Conservation (phyloP, 768 basidiomycete genomes). For the Hericium erinaceus region DNA sequence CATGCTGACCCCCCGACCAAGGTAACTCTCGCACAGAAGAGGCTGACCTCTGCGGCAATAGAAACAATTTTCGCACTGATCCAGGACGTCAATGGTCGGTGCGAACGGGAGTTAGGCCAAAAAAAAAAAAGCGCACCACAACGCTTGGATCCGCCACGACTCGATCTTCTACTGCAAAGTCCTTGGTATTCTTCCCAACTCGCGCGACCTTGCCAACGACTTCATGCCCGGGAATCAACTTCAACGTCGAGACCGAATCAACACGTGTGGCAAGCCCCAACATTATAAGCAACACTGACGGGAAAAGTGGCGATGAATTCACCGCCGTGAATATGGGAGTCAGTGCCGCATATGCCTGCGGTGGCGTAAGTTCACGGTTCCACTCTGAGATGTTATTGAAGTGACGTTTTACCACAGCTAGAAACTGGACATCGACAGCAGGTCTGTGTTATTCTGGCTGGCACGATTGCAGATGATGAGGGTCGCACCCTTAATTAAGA, state of each 20-base stretch:
- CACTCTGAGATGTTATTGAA: not conserved
- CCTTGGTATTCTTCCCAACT: conserved; percentile 73
- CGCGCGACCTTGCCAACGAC: conserved; percentile 65
- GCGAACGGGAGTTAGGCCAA: not conserved
- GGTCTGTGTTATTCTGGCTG: not conserved
- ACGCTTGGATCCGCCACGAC: conserved; percentile 76
- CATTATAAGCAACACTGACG: conserved; percentile 25
- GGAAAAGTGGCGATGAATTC: conserved; percentile 66
- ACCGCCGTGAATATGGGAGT: conserved; percentile 52
- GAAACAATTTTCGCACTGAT: conserved; percentile 75
- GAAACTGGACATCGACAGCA: not conserved
- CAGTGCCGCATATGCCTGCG: conserved; percentile 59
- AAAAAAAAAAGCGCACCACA: conserved; percentile 36
- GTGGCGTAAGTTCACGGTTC: not conserved
- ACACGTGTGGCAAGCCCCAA: no score
- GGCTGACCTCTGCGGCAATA: conserved; percentile 81
- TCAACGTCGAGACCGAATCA: not conserved
- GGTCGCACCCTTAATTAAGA: not conserved
- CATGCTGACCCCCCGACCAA: conserved; percentile 66
- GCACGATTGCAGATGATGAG: not conserved
- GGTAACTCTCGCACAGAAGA: conserved; percentile 82
- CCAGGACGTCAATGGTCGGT: not conserved
- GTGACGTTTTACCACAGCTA: not conserved
- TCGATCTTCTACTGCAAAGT: conserved; percentile 69
- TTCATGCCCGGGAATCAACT: conserved; percentile 72